Conservation (phyloP, 2,329 filamentous ascomycete species). For the Trichoderma guizhouense region DNA sequence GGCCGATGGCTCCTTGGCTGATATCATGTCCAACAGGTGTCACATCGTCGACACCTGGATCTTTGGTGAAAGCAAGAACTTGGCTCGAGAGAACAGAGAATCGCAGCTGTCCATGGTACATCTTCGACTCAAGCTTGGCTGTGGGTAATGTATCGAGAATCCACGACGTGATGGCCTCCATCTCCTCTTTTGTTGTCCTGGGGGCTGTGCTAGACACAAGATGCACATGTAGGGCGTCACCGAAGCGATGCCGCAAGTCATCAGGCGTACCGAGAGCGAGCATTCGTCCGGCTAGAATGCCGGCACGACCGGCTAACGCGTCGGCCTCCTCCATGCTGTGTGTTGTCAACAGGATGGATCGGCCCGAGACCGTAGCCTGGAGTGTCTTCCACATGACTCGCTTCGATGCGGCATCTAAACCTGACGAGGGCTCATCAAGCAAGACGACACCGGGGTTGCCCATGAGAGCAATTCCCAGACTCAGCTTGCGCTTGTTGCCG, state of each 20-base stretch:
- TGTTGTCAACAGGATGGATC: constrained; percentile 84
- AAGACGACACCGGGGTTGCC: constrained; percentile 85
- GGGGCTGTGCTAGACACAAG: constrained; percentile 73
- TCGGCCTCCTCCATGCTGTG: constrained; percentile 96
- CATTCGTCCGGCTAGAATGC: constrained; percentile 84
- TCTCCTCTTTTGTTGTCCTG: constrained; percentile 66
- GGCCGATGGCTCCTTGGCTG: constrained; percentile 57
- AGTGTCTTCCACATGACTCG: constrained; percentile 91
- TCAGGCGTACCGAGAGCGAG: constrained; percentile 77
- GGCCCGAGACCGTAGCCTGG: constrained; percentile 66
- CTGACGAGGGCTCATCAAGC: constrained; percentile 83
- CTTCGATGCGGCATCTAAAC: constrained; percentile 88
- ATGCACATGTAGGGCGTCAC: constrained; percentile 77
- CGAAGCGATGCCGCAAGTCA: constrained; percentile 68
- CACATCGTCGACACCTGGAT: constrained; percentile 25
- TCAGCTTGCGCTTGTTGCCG: constrained; percentile 91
- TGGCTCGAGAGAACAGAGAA: constrained; percentile 66
- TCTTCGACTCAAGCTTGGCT: constrained; percentile 67
- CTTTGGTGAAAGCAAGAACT: constrained; percentile 30
- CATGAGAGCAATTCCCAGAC: constrained; percentile 84
- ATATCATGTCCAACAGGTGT: constrained; percentile 23
- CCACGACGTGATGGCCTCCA: constrained; percentile 64
- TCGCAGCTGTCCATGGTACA: constrained; percentile 82
- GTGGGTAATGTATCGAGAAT: constrained; percentile 57
- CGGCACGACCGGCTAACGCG: constrained; percentile 76